Evolutionary conservation across 768 basidiomycete species (phyloP).

Genomic region (Suillus brevipes): DNA sequence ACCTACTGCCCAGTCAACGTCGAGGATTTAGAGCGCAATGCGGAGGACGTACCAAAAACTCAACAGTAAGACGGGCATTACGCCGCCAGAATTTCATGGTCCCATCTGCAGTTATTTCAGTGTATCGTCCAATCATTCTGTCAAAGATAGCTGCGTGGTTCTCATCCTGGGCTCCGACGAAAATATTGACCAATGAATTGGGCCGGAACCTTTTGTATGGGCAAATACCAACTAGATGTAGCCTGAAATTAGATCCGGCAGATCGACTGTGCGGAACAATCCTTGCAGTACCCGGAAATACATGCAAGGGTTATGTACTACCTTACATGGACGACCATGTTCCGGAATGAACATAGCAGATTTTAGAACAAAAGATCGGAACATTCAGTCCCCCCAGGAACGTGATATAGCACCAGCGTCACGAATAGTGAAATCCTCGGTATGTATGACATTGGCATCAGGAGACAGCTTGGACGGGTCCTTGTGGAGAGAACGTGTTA

Average conservation of each 20-base stretch:
- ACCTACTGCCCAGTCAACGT: neutral
- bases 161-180: neutral
- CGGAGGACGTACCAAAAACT: neutral
- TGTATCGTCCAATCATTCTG: conserved; percentile 1
- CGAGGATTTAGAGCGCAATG: neutral
- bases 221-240: conserved; percentile 9
- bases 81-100: neutral
- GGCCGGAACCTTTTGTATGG: conserved; percentile 1
- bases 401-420: conserved; percentile 36
- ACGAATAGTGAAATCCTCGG: conserved; percentile 30
- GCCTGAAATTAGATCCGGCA: conserved; percentile 29
- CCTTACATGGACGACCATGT: conserved; percentile 22
- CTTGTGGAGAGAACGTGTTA: conserved; percentile 12
- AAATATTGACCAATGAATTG: conserved; percentile 2
- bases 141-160: neutral
- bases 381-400: conserved; percentile 34
- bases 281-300: conserved; percentile 35
- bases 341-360: conserved; percentile 34
- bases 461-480: conserved; percentile 12
- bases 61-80: neutral
- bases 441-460: conserved; percentile 13
- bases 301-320: conserved; percentile 21
- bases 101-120: neutral
- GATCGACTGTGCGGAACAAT: conserved; percentile 19
- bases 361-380: conserved; percentile 13